Base-by-base conservation (phyloP, 139 green algal species). In the Tetraselmis chui region DNA sequence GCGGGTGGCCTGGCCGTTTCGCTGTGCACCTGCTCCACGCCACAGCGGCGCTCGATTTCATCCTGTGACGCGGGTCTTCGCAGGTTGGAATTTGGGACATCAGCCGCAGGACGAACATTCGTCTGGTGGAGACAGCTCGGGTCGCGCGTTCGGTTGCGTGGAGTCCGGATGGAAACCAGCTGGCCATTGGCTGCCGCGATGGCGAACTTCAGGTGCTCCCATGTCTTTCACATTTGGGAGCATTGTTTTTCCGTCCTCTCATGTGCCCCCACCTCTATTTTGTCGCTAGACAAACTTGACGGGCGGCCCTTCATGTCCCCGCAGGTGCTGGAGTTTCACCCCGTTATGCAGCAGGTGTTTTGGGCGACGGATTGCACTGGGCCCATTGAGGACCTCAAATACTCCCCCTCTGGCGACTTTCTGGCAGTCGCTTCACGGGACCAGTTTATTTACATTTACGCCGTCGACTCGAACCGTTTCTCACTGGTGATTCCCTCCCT, bases 371-470 rank as follows among this genome's bases (percentile, higher is more conserved):
- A 67, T 67, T 25, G 11, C 45, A 5, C 5, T 18, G 5, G 11
- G 18, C 18, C 82, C 28, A 84, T 94, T n/a, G 78, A 84, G 24
- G 89, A 92, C 76, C 58, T 95, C 30, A 91, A 92, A 77, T 95
- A 92, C 87, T 91, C 84, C 32, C 91, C 91, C 30, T 83, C 89
- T 83, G 76, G 80, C 76, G 77, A 77, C 32, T 83, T 88, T 27
- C 81, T 95, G 79, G 92, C 92, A 30, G 89, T 84, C 11, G 85
- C 83, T 27, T 90, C 86, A 2, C 85, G 84, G 31, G 92, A 95
- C 78, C 83, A 83, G 1, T 89, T 80, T 83, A 86, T 95, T 23
- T 91, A 95, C 83, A 76, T 95, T 11, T 92, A 91, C 84, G 81
- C 29, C 26, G 82, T 67, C n/a, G n/a, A n/a, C n/a, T n/a, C n/a